Base-by-base conservation (phyloP, 495 filamentous ascomycete species). In the Daldinia loculata region DNA sequence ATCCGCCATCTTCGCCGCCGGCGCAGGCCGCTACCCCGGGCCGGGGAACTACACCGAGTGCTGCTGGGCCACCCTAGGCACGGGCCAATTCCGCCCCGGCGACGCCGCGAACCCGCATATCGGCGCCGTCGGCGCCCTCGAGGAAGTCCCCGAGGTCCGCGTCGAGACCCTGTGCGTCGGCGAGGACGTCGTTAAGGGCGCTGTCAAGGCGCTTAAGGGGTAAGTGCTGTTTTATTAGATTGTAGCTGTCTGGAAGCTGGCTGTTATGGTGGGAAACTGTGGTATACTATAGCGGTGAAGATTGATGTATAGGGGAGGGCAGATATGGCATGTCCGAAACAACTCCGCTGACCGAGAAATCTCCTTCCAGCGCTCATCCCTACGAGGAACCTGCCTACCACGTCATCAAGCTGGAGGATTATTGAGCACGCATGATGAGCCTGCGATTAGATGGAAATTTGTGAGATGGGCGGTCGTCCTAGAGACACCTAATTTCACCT, bases 361-460 rank as follows among this genome's bases (percentile, higher is more conserved):
- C 53, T 30, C 24, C 22, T n/a, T 32, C 36, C 50, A 86, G 86
- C 70, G 83, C 86, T 48, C 89, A 92, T 83, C 91, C 90, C 52
- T 92, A 92, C 76, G 90, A 92, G 75, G 88, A 89, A 72, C 84
- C 85, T 19, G 85, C 87, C 9, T 93, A 92, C 83, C 88, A 92
- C 68, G 89, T 92, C 36, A 89, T 88, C 78, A 89, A 85, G 75
- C 74, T 91, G 70, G 89, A 92, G 75, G 82, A 89, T 78, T 85
- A 90, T 55, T 90, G 77, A 80, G 19, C 26, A 15, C 1, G 22
- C 6, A 30, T 12, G 22, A 6, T 17, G 19, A 27, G 11, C 17
- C 11, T 11, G 2, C 48, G 6, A 5, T 38, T 27, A 17, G 8
- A 34, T 5, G 39, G 1, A 14, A 29, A 36, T 1, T 7, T 8